Evolutionary conservation across 495 filamentous ascomycete species (phyloP), one percentile per base, ranked within the genome.

Genomic region (Letharia columbiana): DNA sequence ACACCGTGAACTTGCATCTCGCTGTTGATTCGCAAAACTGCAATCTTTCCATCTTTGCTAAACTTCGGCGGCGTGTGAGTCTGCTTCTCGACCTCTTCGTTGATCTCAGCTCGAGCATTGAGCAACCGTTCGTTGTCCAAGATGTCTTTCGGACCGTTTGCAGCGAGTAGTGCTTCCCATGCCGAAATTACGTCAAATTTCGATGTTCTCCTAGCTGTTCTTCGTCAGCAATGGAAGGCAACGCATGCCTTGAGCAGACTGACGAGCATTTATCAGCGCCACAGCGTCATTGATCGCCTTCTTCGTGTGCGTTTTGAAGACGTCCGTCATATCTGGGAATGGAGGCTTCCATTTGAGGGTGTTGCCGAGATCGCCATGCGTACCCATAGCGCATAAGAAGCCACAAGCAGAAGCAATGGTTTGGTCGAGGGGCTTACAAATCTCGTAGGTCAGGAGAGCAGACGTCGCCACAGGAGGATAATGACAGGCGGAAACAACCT

Each of bases 331-430:
- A 61, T 85, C 80, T 10, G 83, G 84, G 66, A 86, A 84, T 3
- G 84, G 84, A 4, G 78, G 75, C 45, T 79, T 71, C 83, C 84
- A 86, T 71, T 84, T 84, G 31, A 86, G 49, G 6, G 78, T 77
- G 50, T 78, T 83, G 56, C 83, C 83, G 4, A 87, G 74, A 64
- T 87, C 84, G n/a, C 82, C 83, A 65, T 85, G 82, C 0, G 83
- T 85, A 3, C 84, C 84, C 63, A 86, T 79, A 4, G 75, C 76
- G 63, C 80, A 83, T 1, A 86, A 70, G 76, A 82, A 85, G 37
- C 74, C 82, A 67, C 83, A 82, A 31, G 72, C 70, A 15, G 70
- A 69, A 17, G 68, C 69, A 12, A 86, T 78, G 23, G 74, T 69
- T 13, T 66, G 64, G 65, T 84, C 77, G 15, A 87, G 73, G 2